phyloP scores from a whole-genome alignment of 768 basidiomycete genomes.

The Collybiopsis luxurians region DNA sequence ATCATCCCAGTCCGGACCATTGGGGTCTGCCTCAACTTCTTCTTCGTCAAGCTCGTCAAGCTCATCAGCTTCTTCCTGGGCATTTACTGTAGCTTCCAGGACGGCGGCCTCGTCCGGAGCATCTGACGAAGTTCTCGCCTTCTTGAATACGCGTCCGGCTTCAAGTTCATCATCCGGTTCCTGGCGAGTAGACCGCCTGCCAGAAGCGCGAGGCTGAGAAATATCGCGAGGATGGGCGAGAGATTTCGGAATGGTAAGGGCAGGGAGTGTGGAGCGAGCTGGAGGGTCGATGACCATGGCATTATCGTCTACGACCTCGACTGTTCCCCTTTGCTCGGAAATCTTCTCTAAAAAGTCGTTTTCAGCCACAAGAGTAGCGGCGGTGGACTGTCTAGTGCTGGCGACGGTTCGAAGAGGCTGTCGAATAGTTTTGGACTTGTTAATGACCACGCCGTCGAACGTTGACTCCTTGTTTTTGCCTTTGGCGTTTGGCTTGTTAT shows the following conservation, averaged over 20 bases:
- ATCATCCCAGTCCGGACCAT: constrained; percentile 71
- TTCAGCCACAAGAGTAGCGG: constrained; percentile 16
- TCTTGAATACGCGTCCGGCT: constrained; percentile 53
- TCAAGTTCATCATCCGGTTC: constrained; percentile 47
- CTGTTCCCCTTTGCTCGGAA: constrained; percentile 16
- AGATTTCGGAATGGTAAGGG: constrained; percentile 10
- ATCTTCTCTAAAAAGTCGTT: constrained; percentile 24
- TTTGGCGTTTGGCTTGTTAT: constrained; percentile 35
- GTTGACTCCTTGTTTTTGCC: constrained; percentile 46
- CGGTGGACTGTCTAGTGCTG: constrained; percentile 21
- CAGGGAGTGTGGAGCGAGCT: neutral
- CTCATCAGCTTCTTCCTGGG: constrained; percentile 33
- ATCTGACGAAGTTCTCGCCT: constrained; percentile 61
- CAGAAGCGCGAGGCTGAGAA: constrained; percentile 6
- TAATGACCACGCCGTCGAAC: constrained; percentile 49
- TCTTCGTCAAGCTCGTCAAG: constrained; percentile 17
- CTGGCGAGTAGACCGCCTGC: constrained; percentile 12
- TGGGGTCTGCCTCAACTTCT: constrained; percentile 45
- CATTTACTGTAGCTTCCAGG: constrained; percentile 37
- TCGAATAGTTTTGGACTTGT: constrained; percentile 29
- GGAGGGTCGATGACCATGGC: constrained; percentile 15
- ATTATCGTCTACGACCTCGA: constrained; percentile 25
- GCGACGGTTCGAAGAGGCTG: constrained; percentile 38
- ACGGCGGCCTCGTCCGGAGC: constrained; percentile 20
- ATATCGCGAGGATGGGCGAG: constrained; percentile 26